Evolutionary conservation across 2,329 filamentous ascomycete genomes (phyloP), one percentile per base, ranked within the genome.

Genomic region (Colletotrichum liriopes): DNA sequence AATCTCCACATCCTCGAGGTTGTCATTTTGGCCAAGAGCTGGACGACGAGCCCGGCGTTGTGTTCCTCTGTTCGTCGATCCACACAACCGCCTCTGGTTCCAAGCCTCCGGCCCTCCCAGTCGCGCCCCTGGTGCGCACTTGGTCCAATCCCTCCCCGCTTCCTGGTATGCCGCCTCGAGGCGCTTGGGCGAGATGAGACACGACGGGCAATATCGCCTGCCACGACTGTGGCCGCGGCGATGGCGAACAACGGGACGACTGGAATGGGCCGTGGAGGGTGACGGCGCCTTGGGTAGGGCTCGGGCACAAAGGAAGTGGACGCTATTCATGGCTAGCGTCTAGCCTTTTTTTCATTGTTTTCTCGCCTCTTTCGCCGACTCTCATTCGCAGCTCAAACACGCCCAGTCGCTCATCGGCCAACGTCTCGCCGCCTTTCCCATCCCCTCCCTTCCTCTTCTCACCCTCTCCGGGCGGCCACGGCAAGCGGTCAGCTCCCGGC

Each of bases 1-100:
- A 63, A 72, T 72, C 45, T 72, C 69, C 69, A 69, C 69, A 69
- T 49, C 43, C 18, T n/a, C 39, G 26, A 32, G 65, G 26, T 54
- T 64, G 54, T 60, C 65, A 55, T 69, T 45, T 58, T 8, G 26
- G 29, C 58, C 58, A 59, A 39, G 55, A 51, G 23, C 7, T 68
- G 37, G 43, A 32, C 65, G 32, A 4, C 8, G 49, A 63, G 51
- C 52, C 52, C 26, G 12, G 64, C 41, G 68, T 29, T 62, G 56
- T 43, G 8, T 52, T 37, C 26, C 35, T 64, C 51, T 51, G 29
- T 39, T 29, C 41, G 32, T 62, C 32, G 20, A 9, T 11, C 16
- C 54, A n/a, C 20, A 60, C 47, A 49, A 26, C 26, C 26, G n/a
- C 52, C 58, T 55, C 56, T 47, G 23, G 55, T 29, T 51, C 35